phyloP scores from a whole-genome alignment of 352 stramenopile species.

The Pythium aristosporum region DNA sequence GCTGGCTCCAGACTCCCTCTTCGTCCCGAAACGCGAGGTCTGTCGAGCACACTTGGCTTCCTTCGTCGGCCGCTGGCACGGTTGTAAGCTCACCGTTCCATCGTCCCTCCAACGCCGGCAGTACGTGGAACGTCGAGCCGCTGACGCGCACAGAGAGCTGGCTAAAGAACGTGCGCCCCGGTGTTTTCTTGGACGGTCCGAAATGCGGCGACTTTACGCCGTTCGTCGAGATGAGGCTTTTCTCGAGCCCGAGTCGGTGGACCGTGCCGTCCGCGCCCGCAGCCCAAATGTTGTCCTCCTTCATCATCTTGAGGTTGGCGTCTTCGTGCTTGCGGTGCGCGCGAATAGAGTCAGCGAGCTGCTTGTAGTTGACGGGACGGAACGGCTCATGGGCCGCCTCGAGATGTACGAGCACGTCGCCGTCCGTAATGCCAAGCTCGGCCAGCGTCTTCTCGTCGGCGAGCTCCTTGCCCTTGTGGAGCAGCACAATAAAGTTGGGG shows the following conservation, averaged over 20 bases:
- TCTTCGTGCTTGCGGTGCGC: slow-evolving; percentile 79
- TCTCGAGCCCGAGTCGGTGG: slow-evolving; percentile 78
- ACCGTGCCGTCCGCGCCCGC: slow-evolving; percentile 76
- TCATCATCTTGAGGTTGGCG: slow-evolving; percentile 80
- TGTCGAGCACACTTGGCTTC: slow-evolving; percentile 84
- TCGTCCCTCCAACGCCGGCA: slow-evolving; percentile 79
- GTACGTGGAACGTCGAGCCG: slow-evolving; percentile 82
- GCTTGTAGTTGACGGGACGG: slow-evolving; percentile 83
- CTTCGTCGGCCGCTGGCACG: slow-evolving; percentile 73
- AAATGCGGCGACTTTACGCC: slow-evolving; percentile 52
- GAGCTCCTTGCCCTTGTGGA: slow-evolving; percentile 86
- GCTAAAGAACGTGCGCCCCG: slow-evolving; percentile 80
- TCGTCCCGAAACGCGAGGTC: slow-evolving; percentile 83
- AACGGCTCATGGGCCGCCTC: slow-evolving; percentile 86
- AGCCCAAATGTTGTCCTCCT: slow-evolving; percentile 89
- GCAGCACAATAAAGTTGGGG: slow-evolving; percentile 76
- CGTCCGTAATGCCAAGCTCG: slow-evolving; percentile 70
- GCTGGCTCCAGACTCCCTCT: slow-evolving; percentile 86
- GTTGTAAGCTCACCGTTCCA: slow-evolving; percentile 84
- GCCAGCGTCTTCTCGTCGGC: slow-evolving; percentile 85
- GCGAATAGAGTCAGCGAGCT: slow-evolving; percentile 77
- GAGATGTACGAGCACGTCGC: slow-evolving; percentile 84
- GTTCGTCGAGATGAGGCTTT: slow-evolving; percentile 77
- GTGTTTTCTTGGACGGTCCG: slow-evolving; percentile 45
- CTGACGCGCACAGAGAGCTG: slow-evolving; percentile 85